phyloP scores from a whole-genome alignment of 495 filamentous ascomycete genomes.

The Penicillium angulare region DNA sequence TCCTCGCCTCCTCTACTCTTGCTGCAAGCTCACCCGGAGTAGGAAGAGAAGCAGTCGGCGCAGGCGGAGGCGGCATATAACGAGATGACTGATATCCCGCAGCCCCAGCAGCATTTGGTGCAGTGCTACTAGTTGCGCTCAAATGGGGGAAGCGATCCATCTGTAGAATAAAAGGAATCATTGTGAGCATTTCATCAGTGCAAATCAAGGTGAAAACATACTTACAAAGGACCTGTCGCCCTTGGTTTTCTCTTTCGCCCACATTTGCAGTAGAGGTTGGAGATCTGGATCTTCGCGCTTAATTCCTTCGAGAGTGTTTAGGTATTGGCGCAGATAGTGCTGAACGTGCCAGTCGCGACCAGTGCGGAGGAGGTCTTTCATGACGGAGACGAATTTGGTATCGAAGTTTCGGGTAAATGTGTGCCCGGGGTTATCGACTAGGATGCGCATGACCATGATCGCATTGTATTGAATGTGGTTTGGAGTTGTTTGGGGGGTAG shows the following conservation, averaged over 20 bases:
- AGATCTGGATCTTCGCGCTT: slow-evolving; percentile 75
- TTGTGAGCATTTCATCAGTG: neutral
- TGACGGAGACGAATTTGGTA: slow-evolving; percentile 68
- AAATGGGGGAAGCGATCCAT: slow-evolving; percentile 6
- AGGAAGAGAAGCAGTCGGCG: slow-evolving; percentile 55
- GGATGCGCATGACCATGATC: slow-evolving; percentile 92
- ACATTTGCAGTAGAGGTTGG: slow-evolving; percentile 68
- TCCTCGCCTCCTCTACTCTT: slow-evolving; percentile 84
- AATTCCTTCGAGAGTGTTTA: slow-evolving; percentile 67
- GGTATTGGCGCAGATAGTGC: slow-evolving; percentile 80
- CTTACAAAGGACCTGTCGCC: slow-evolving; percentile 13
- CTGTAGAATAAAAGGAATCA: neutral
- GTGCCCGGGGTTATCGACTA: slow-evolving; percentile 85
- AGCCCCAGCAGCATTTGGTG: too few species aligned
- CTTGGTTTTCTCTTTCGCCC: slow-evolving; percentile 77
- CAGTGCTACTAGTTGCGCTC: too few species aligned
- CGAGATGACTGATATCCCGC: neutral
- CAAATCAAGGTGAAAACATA: neutral
- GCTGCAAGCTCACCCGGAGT: slow-evolving; percentile 75
- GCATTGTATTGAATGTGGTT: slow-evolving; percentile 88
- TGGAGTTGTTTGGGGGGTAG: slow-evolving; percentile 60
- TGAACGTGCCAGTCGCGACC: slow-evolving; percentile 73
- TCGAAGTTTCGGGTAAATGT: slow-evolving; percentile 88
- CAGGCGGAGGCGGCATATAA: slow-evolving; percentile 19
- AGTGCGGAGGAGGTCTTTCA: slow-evolving; percentile 73